Base-by-base conservation (phyloP, 331 rosid species). In the Cydonia oblonga region DNA sequence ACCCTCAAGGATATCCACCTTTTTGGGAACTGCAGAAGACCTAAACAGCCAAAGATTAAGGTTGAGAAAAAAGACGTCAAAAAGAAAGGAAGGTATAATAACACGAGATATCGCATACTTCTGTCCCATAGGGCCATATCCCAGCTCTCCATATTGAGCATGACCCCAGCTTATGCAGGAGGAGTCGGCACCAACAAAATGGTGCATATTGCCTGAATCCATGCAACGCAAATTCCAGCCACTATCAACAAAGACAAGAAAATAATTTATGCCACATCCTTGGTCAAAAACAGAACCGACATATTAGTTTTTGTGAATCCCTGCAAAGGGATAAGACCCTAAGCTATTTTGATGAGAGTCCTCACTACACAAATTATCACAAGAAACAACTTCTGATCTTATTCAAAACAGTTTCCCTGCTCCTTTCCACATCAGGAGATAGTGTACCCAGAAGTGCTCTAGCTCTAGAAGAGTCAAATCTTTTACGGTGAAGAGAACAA, bases 101-200 rank as follows among this genome's bases (percentile, higher is more conserved):
- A 16, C 33, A 53, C 2, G 19, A 42, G 49, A 68, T 7, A 69
- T 14, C 12, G 73, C 96, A 63, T 87, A 91, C 99, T 95, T 95
- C 88, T 95, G 99, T 74, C 89, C 99, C 46, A 8, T 71, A 68
- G 97, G 99, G 61, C 99, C 99, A 80, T 91, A 95, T 87, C 99
- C 99, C 81, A 95, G 84, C 83, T 95, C 99, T 65, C 99, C 99
- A 78, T 95, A 70, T 74, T 95, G 96, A 75, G 99, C 99, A 28
- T 83, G 96, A 74, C 99, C 99, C 99, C 99, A 95, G 73, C 99
- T 95, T 66, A 95, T 95, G 86, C 99, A 95, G 7, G 99, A 95
- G 70, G 86, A 78, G 77, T 95, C 99, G 57, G 99, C 99, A 80
- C 97, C 99, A 58, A 95, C 99, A 75, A 91, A 95, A 82, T 91